Evolutionary conservation across 495 filamentous ascomycete species (phyloP).

Genomic region (Podospora comata): DNA sequence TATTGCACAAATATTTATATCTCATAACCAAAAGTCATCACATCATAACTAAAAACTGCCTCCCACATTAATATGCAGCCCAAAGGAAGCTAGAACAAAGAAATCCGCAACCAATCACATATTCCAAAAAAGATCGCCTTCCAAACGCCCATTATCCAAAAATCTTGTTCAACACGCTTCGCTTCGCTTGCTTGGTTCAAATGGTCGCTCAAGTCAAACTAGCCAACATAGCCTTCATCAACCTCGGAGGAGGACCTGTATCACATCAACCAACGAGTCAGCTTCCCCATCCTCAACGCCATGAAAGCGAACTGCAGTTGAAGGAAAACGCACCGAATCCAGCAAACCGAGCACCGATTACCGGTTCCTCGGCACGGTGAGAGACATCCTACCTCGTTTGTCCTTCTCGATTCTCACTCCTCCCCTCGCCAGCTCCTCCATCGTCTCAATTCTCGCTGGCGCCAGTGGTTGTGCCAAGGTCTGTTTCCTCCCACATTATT

Average conservation of each 20-base stretch:
- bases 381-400: constrained; percentile 79
- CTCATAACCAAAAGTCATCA: neutral
- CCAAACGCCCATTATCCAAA: neutral
- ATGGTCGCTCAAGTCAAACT: constrained; percentile 61
- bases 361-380: constrained; percentile 57
- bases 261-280: constrained; percentile 20
- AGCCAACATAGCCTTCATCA: constrained; percentile 71
- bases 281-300: constrained; percentile 10
- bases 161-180: neutral
- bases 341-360: constrained; percentile 33
- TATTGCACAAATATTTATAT: neutral
- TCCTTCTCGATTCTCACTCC: constrained; percentile 73
- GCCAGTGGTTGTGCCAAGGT: constrained; percentile 57
- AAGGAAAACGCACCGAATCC: constrained; percentile 21
- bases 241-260: constrained; percentile 53
- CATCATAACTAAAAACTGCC: neutral
- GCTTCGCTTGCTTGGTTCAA: neutral
- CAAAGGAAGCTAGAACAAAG: neutral
- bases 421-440: constrained; percentile 48
- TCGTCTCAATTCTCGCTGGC: constrained; percentile 51
- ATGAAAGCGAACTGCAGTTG: neutral
- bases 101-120: neutral
- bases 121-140: neutral
- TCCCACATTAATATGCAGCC: neutral
- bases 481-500: neutral